These are phyloP conservation scores for Gossypium trilobum DNA, from an alignment of 441 rosid genomes.

Conservation along the genomic window DNA sequence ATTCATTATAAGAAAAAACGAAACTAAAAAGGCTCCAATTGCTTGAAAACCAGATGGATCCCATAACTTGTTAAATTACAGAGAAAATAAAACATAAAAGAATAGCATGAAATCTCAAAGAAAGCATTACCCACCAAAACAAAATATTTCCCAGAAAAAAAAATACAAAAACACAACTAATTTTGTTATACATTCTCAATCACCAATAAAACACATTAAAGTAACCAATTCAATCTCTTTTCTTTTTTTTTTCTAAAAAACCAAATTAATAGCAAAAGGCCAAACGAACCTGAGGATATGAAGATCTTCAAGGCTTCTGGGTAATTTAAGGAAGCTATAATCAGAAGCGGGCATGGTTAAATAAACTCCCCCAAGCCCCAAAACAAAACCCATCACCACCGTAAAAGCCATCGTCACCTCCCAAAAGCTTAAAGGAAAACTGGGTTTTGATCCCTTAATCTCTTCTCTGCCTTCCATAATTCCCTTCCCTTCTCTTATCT, in stretches of 20 bases:
- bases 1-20: not conserved
- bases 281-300: slow-evolving; percentile 61
- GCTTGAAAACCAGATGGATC: not conserved
- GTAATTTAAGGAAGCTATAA: slow-evolving; percentile 82
- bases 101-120: not conserved
- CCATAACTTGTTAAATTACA: not conserved
- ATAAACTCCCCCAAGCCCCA: slow-evolving; percentile 32
- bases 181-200: not conserved
- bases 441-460: slow-evolving; percentile 16
- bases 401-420: slow-evolving; percentile 46
- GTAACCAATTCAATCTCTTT: not conserved
- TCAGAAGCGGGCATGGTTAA: slow-evolving; percentile 79
- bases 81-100: not conserved
- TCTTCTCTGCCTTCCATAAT: slow-evolving; percentile 16
- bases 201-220: not conserved
- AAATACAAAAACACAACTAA: not conserved
- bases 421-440: slow-evolving; percentile 46
- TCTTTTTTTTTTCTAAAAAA: not conserved
- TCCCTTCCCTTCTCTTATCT: not conserved
- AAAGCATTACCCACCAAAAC: not conserved
- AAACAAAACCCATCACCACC: slow-evolving; percentile 29
- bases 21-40: not conserved
- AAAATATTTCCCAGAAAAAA: not conserved
- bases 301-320: slow-evolving; percentile 71
- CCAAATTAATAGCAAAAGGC: not conserved